Evolutionary conservation across 2,329 filamentous ascomycete species (phyloP), one percentile per base, ranked within the genome.

Genomic region (Ceratocystis variospora): DNA sequence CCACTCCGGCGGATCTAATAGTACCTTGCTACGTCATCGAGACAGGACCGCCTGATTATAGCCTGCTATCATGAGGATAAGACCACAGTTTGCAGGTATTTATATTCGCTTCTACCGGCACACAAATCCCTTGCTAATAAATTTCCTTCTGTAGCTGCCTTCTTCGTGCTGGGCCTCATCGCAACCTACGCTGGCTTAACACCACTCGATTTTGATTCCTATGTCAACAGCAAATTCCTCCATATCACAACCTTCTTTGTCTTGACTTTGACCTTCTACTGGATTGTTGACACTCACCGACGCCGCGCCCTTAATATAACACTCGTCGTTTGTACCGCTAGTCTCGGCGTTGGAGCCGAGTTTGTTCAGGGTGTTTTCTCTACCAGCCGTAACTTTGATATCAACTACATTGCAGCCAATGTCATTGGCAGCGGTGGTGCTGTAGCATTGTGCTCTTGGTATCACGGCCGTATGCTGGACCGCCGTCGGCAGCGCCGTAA

Each of bases 391-490:
- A 75, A 80, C 17, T 86, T 87, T 70, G 94, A 99, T 73, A 77
- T 87, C 62, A 90, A 87, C 72, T 90, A 97, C 74, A 89, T 99
- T 69, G 79, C 90, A 64, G 91, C 92, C 73, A 99, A 99, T 74
- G 76, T 96, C 0, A 77, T 89, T 50, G 94, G 94, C 53, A 93
- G 88, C 69, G 76, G 88, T 15, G 78, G 80, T 0, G 91, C 84
- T 0, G 74, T 96, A 22, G 86, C 81, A 0, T 74, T 96, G 22
- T 95, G 89, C 74, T 87, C 85, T 67, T 93, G 89, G 88, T 99
- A 99, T 74, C 94, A 99, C 77, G 88, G 89, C 73, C 87, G 94
- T 68, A 97, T 97, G 91, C 79, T 97, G 48, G 93, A 97, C 75
- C 83, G 94, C 69, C 89, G 88, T 74, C 83, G 92, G 68, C 79